Evolutionary conservation across 139 green algal genomes (phyloP).

Genomic region (Chlamydomonas sphaeroides): DNA sequence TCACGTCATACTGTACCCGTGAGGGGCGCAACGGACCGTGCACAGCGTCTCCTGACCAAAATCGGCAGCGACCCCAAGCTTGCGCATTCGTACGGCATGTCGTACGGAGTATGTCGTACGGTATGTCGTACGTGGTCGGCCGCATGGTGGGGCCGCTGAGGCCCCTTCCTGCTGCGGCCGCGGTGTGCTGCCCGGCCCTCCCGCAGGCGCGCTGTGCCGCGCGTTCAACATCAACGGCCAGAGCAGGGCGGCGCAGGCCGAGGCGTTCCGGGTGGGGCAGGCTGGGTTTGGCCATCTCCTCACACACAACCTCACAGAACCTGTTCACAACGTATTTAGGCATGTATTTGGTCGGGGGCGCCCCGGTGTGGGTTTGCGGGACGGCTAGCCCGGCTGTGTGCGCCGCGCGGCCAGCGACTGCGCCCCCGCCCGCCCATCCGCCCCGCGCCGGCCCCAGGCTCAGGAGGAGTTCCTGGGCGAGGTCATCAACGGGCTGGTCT

Average conservation of each 20-base stretch:
- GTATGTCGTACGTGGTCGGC: not conserved
- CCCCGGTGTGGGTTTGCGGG: not conserved
- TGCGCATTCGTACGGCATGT: too few relatives aligned
- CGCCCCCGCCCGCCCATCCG: not conserved
- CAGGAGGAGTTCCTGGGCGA: conserved; percentile 26
- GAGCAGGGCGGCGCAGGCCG: not conserved
- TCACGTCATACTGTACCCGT: too few relatives aligned
- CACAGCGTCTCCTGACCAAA: too few relatives aligned
- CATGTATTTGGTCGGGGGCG: too few relatives aligned
- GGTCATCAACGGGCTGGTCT: not conserved
- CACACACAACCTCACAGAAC: too few relatives aligned
- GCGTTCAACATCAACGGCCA: conserved; percentile 7
- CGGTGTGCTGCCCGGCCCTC: not conserved
- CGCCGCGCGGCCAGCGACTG: not conserved
- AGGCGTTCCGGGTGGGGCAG: not conserved
- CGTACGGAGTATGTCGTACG: not conserved
- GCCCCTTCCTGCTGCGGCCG: not conserved
- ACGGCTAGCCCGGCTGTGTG: not conserved
- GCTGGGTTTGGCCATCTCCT: too few relatives aligned
- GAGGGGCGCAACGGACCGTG: too few relatives aligned
- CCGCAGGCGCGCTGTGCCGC: conserved; percentile 15
- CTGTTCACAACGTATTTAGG: too few relatives aligned
- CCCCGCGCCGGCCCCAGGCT: not conserved
- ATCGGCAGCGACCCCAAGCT: too few relatives aligned
- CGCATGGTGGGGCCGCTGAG: not conserved